A percentile compares a stretch with the other conserved stretches of the same genome.
Evolutionary conservation across 768 basidiomycete species (phyloP).

Genomic region (Amanita muscaria): DNA sequence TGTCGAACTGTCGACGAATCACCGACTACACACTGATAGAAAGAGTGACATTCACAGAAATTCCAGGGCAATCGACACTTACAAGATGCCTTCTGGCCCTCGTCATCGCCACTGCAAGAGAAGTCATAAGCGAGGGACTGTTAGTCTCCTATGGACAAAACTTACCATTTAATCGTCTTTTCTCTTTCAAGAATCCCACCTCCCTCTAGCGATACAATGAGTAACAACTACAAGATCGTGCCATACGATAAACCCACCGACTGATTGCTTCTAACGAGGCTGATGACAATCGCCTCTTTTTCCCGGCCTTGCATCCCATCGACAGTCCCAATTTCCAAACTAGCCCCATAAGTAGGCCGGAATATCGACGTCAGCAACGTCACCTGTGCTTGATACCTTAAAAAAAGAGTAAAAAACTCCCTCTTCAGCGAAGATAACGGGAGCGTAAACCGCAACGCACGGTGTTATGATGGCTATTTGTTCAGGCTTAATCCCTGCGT

Average conservation of each 20-base stretch:
- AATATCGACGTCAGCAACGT: conserved; percentile 72
- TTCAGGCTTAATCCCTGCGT: conserved; percentile 24
- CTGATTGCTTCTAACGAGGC: conserved; percentile 87
- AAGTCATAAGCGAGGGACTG: not conserved
- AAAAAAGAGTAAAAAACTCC: no score
- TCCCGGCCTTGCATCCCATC: conserved; percentile 98
- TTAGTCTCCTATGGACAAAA: not conserved
- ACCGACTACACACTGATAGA: conserved; percentile 74
- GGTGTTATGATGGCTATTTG: conserved; percentile 80
- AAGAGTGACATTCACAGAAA: not conserved
- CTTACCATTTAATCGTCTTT: conserved; percentile 80
- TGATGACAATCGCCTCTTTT: conserved; percentile 89
- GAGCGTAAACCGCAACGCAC: no score
- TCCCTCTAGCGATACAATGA: conserved; percentile 45
- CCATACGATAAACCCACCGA: conserved; percentile 43
- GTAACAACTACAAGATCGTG: no score
- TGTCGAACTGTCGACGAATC: conserved; percentile 88
- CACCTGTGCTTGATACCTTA: conserved; percentile 96
- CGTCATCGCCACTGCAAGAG: conserved; percentile 73
- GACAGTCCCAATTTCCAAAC: conserved; percentile 87
- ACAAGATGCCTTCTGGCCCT: conserved; percentile 84
- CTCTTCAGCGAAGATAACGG: no score
- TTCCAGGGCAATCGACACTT: conserved; percentile 19
- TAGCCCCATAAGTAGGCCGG: conserved; percentile 54
- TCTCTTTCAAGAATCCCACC: conserved; percentile 92